Base-by-base conservation (phyloP, 2,329 filamentous ascomycete genomes). In the Aschersonia sp. region DNA sequence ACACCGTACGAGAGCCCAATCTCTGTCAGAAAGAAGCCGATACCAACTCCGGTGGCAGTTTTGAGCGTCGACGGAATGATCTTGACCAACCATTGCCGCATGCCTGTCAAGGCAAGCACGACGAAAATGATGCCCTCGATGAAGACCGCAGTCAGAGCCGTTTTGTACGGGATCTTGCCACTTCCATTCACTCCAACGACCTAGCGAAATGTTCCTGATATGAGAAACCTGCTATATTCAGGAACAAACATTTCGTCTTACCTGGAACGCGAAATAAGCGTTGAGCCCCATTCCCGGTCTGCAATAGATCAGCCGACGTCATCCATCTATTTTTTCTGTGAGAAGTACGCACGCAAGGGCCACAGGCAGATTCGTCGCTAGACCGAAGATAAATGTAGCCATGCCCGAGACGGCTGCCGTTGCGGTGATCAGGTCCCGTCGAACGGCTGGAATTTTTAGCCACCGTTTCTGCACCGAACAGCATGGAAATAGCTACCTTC, bases 361-460 rank as follows among this genome's bases (percentile, higher is more conserved):
- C 44, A 67, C 65, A 0, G 87, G 86, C 46, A 92, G 74, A 55
- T 94, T 94, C 31, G 87, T 87, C 47, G 89, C 71, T 22, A 90
- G 72, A 4, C 87, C 87, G 67, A 94, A 90, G 50, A 75, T 70
- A 55, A 94, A 81, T 30, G 81, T 84, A 1, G 83, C 76, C 50
- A 92, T 69, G 6, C 85, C 86, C 5, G 85, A 72, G 46, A 92
- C 77, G 8, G 85, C 85, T n/a, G 86, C 83, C 1, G 87, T 94
- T 4, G 85, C 84, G 1, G 87, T 94, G 49, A 92, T 80, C 14
- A 92, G 68, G 61, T 94, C 87, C 33, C 83, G 77, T 54, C 85
- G 82, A 52, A 94, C 63, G 43, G 71, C 79, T 72, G 47, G 11
- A 49, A 29, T 7, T 39, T 43, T 56, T 30, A 56, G 51, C 10